Evolutionary conservation across 176 grass and related monocot species (phyloP).

Genomic region (Stipa capillata): DNA sequence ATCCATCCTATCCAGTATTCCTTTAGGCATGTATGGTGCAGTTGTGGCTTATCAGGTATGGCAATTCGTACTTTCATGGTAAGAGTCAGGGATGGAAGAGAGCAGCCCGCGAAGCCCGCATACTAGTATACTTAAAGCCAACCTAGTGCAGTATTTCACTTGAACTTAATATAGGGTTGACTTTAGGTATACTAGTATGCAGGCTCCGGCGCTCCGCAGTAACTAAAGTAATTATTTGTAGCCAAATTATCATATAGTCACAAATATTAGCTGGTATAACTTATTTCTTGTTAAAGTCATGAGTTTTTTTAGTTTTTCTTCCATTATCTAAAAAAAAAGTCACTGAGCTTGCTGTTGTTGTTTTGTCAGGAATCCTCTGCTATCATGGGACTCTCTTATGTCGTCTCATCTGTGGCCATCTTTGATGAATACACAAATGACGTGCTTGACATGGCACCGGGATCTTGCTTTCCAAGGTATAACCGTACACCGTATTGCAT

Average conservation of each 20-base stretch:
- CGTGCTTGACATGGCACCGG: conserved; percentile 85
- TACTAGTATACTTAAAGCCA: no score
- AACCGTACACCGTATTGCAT: background rate
- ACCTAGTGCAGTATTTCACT: no score
- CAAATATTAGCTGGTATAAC: background rate
- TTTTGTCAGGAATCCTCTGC: conserved; percentile 68
- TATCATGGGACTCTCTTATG: conserved; percentile 67
- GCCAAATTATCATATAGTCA: background rate
- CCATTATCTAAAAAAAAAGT: no score
- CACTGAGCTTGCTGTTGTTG: conserved; percentile 16
- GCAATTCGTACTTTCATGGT: background rate
- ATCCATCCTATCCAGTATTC: conserved; percentile 71
- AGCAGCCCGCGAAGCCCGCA: no score
- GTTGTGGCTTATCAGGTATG: conserved; percentile 88
- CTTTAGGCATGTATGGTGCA: conserved; percentile 77
- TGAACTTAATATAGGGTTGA: no score
- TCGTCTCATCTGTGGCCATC: conserved; percentile 67
- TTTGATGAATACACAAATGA: conserved; percentile 99
- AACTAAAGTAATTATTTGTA: background rate
- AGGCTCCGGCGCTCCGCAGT: no score
- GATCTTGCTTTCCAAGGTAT: conserved; percentile 93
- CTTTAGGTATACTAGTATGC: no score
- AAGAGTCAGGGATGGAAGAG: no score
- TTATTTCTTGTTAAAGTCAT: background rate
- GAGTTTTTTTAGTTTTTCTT: no score